A percentile compares a stretch with the other conserved stretches of the same genome.
phyloP scores from a whole-genome alignment of 768 basidiomycete species.

The Tulasnella sp. region DNA sequence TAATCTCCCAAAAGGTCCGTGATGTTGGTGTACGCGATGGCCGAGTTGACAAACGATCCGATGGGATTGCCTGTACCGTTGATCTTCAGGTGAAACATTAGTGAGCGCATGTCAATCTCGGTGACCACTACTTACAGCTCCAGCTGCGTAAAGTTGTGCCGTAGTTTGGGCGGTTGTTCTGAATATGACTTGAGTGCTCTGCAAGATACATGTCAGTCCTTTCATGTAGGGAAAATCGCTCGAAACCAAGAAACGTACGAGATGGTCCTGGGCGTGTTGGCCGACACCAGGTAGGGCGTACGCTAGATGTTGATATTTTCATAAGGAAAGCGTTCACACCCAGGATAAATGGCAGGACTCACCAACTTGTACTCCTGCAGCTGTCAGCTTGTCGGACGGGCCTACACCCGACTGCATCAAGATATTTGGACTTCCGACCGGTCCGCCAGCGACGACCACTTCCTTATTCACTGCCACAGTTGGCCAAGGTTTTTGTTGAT shows the following conservation, averaged over 20 bases:
- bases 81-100: neutral
- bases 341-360: neutral
- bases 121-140: constrained; percentile 31
- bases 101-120: neutral
- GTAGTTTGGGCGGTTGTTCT: constrained; percentile 49
- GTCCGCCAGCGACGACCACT: constrained; percentile 51
- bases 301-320: constrained; percentile 32
- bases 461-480: constrained; percentile 59
- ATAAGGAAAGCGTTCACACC: neutral
- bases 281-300: constrained; percentile 63
- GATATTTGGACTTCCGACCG: constrained; percentile 58
- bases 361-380: constrained; percentile 48
- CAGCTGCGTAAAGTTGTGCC: constrained; percentile 44
- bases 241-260: constrained; percentile 43
- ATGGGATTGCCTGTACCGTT: constrained; percentile 42
- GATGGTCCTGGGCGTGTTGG: constrained; percentile 61
- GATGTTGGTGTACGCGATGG: constrained; percentile 62
- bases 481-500: constrained; percentile 40
- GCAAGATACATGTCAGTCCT: neutral
- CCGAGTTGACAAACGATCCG: constrained; percentile 64
- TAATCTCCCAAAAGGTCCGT: constrained; percentile 49
- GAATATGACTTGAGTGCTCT: constrained; percentile 49
- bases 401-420: constrained; percentile 64
- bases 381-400: constrained; percentile 54
- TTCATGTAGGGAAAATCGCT: neutral